Evolutionary conservation across 192 early-diverging fungal species (phyloP).

Genomic region (Backusella morwellensis): DNA sequence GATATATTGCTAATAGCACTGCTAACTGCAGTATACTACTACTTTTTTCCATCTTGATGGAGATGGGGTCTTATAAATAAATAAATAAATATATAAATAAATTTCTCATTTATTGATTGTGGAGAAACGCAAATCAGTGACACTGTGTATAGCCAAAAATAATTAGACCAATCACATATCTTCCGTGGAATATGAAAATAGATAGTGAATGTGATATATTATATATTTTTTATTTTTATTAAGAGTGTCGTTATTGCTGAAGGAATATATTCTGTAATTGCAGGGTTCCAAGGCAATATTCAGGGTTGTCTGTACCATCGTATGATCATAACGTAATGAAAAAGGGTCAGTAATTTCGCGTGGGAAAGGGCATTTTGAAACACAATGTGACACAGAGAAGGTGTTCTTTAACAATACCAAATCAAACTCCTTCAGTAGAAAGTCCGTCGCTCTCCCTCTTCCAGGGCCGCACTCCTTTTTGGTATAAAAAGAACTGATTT

Average conservation of each 20-base stretch:
- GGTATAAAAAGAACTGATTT: not conserved
- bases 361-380: conserved; percentile 4
- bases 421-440: conserved; percentile 6
- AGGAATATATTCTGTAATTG: not conserved
- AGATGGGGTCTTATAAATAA: not conserved
- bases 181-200: conserved; percentile 1
- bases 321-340: conserved; percentile 4
- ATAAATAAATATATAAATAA: not conserved
- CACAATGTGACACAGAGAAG: conserved; percentile 7
- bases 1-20: no score
- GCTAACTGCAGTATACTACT: no score
- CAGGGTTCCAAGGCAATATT: not conserved
- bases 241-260: not conserved
- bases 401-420: not conserved
- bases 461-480: conserved; percentile 6
- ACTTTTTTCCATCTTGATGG: not conserved
- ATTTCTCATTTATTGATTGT: not conserved
- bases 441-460: conserved; percentile 3
- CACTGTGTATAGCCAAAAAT: not conserved
- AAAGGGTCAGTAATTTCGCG: not conserved
- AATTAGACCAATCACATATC: not conserved
- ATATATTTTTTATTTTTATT: not conserved
- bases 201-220: not conserved
- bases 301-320: conserved; percentile 1
- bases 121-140: conserved; percentile 4